Conservation (phyloP, 78 protist species). For the Dictyostelium brefeldianum region DNA sequence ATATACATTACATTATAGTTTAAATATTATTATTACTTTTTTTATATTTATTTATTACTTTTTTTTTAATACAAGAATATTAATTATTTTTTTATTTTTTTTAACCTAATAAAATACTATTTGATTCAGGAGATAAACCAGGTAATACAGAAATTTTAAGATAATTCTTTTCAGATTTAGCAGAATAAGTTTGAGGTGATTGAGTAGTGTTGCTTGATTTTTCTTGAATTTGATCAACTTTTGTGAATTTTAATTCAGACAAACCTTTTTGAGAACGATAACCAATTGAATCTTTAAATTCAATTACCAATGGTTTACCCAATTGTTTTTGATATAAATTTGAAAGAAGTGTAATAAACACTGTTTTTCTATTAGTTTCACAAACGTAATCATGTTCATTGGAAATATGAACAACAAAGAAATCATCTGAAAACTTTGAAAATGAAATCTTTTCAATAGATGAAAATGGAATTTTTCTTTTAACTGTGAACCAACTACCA, state of each 20-base stretch:
- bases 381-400: constrained; percentile 50
- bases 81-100: background rate
- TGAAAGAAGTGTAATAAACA: constrained; percentile 52
- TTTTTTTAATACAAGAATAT: background rate
- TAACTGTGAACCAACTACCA: constrained; percentile 61
- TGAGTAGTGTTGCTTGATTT: background rate
- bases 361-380: constrained; percentile 76
- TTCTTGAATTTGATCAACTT: constrained; percentile 28
- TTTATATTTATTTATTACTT: background rate
- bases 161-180: constrained; percentile 18
- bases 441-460: constrained; percentile 27
- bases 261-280: constrained; percentile 68
- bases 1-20: no score
- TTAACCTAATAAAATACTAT: background rate
- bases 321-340: constrained; percentile 37
- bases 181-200: background rate
- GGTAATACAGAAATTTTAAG: constrained; percentile 35
- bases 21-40: no score
- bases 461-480: constrained; percentile 48
- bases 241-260: constrained; percentile 19
- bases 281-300: constrained; percentile 35
- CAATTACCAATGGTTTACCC: constrained; percentile 11
- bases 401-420: constrained; percentile 49
- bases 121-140: constrained; percentile 43
- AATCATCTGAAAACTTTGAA: constrained; percentile 28